Evolutionary conservation across 1,284 basidiomycete species (phyloP).

Genomic region (Chondrostereum purpureum): DNA sequence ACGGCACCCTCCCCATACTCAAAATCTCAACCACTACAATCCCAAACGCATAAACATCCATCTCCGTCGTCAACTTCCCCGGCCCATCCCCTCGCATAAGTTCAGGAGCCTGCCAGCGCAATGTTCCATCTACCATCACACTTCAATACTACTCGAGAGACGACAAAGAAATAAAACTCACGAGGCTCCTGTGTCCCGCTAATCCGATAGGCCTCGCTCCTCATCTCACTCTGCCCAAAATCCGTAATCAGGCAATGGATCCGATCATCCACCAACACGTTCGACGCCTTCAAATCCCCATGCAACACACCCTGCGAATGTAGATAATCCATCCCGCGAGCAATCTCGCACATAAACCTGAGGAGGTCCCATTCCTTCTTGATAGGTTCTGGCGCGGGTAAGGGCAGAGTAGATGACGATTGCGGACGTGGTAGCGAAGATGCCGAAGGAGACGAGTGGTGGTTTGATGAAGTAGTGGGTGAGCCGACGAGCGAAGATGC

Average conservation of each 20-base stretch:
- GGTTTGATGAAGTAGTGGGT: too few species aligned
- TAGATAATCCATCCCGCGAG: conserved; percentile 72
- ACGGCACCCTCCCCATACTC: conserved; percentile 55
- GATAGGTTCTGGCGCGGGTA: conserved; percentile 4
- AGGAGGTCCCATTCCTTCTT: conserved; percentile 38
- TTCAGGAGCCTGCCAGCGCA: conserved; percentile 74
- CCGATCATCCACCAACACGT: conserved; percentile 66
- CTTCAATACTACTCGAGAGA: conserved; percentile 7
- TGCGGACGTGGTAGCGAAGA: not conserved
- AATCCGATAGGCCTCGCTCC: conserved; percentile 56
- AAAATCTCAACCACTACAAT: conserved; percentile 69
- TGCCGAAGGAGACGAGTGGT: too few species aligned
- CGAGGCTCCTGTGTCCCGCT: conserved; percentile 48
- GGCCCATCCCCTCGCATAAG: conserved; percentile 44
- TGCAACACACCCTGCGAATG: conserved; percentile 61
- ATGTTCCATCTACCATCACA: conserved; percentile 44
- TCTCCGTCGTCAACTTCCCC: conserved; percentile 44
- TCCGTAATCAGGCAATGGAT: conserved; percentile 67
- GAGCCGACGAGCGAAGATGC: too few species aligned
- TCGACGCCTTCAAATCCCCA: conserved; percentile 62
- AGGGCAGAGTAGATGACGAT: not conserved
- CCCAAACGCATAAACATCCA: conserved; percentile 71
- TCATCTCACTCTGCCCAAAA: conserved; percentile 76
- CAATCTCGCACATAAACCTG: conserved; percentile 62
- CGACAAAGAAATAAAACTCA: conserved; percentile 27